phyloP scores from a whole-genome alignment of 768 basidiomycete species.

The Russula sp. region DNA sequence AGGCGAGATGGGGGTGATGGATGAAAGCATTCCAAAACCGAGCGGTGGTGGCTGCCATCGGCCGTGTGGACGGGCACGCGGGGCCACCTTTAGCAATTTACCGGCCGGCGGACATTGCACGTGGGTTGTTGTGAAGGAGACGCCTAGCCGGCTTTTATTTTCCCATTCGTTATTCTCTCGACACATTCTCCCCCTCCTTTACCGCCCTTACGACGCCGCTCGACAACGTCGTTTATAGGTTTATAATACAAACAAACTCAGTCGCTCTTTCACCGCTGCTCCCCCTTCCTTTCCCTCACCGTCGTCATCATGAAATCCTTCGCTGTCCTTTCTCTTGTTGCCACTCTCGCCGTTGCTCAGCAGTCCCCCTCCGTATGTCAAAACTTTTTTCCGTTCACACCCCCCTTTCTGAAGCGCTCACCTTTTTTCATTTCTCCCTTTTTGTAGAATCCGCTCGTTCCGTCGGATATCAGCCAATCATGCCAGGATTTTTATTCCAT shows the following conservation, averaged over 20 bases:
- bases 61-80: too few relatives aligned
- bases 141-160: neutral
- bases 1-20: neutral
- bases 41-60: too few relatives aligned
- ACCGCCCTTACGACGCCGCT: neutral
- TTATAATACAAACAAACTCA: neutral
- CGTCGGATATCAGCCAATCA: conserved; percentile 53
- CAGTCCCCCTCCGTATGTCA: neutral
- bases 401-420: conserved; percentile 35
- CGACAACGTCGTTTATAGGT: neutral
- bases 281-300: conserved; percentile 20
- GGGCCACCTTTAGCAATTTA: neutral
- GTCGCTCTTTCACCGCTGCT: conserved; percentile 18
- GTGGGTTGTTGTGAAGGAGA: neutral
- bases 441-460: conserved; percentile 51
- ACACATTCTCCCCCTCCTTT: neutral
- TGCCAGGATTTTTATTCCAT: conserved; percentile 58
- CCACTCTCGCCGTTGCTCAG: conserved; percentile 51
- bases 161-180: neutral
- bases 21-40: neutral
- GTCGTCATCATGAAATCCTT: conserved; percentile 51
- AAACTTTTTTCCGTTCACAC: neutral
- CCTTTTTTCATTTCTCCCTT: neutral
- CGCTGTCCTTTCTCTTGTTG: conserved; percentile 50
- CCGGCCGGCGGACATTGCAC: neutral